phyloP scores from a whole-genome alignment of 192 early-diverging fungal genomes.

The Chytriomyces hyalinus region DNA sequence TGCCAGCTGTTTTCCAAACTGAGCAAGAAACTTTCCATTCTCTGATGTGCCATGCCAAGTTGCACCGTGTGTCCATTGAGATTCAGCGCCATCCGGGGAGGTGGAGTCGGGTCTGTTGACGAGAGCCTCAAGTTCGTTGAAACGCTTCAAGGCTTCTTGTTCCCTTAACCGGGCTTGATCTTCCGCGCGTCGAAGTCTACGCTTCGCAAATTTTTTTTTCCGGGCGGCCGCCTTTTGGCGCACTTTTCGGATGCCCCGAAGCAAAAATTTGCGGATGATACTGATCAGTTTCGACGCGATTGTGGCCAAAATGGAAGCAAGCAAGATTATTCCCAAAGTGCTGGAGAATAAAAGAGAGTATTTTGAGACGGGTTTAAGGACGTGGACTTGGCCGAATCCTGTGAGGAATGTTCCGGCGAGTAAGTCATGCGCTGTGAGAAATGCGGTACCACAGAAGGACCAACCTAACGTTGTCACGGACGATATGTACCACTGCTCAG shows the following conservation, averaged over 20 bases:
- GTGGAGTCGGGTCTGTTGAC: too few relatives aligned
- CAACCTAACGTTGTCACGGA: slow-evolving; percentile 22
- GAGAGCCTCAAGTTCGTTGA: background rate
- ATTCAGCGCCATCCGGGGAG: too few relatives aligned
- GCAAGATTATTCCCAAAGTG: slow-evolving; percentile 22
- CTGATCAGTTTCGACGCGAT: slow-evolving; percentile 9
- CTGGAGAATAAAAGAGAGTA: slow-evolving; percentile 21
- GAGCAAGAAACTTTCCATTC: slow-evolving; percentile 9
- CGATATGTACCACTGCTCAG: slow-evolving; percentile 36
- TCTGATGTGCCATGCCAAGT: slow-evolving; percentile 28
- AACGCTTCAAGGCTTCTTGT: background rate
- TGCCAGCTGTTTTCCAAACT: background rate
- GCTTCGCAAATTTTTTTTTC: background rate
- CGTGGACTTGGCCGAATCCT: slow-evolving; percentile 16
- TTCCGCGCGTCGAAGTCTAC: background rate
- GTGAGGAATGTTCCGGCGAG: background rate
- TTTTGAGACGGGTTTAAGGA: background rate
- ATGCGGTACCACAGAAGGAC: background rate
- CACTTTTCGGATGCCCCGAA: slow-evolving; percentile 31
- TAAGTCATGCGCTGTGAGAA: background rate
- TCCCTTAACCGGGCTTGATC: background rate
- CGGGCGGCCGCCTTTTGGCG: background rate
- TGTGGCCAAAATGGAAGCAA: slow-evolving; percentile 21
- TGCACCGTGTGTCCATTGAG: background rate
- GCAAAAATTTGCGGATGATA: slow-evolving; percentile 12